These are phyloP conservation scores for Ceratocystis alfenasii DNA, from an alignment of 2,329 filamentous ascomycete species.

Conservation along the genomic window DNA sequence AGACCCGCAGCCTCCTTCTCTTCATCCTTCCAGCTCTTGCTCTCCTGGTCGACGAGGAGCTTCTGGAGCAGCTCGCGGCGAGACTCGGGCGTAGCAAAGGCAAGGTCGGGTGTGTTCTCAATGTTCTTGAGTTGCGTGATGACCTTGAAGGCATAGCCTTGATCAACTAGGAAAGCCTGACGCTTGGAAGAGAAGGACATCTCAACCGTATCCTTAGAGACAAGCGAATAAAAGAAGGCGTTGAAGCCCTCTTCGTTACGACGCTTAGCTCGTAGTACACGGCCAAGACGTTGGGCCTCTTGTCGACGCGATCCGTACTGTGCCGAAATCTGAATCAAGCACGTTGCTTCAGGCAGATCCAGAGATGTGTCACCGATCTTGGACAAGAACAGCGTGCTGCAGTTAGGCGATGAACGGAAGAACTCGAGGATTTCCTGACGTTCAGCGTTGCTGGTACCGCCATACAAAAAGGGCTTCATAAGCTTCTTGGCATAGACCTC, in stretches of 20 bases:
- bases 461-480: conserved; percentile 81
- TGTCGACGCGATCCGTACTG: conserved; percentile 95
- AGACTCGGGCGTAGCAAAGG: conserved; percentile 66
- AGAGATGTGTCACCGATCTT: conserved; percentile 99
- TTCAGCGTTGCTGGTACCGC: conserved; percentile 74
- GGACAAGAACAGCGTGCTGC: conserved; percentile 89
- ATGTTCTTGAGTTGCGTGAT: conserved; percentile 92
- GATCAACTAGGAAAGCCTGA: conserved; percentile 92
- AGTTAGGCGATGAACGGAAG: conserved; percentile 80
- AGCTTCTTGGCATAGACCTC: conserved; percentile 75
- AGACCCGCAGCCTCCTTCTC: conserved; percentile 19
- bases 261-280: conserved; percentile 87
- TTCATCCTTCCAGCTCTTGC: conserved; percentile 22
- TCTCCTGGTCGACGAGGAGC: conserved; percentile 75
- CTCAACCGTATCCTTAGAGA: conserved; percentile 93
- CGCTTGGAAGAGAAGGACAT: conserved; percentile 97
- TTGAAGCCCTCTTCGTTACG: conserved; percentile 98
- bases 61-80: conserved; percentile 78
- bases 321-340: conserved; percentile 91
- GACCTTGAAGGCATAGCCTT: conserved; percentile 97
- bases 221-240: conserved; percentile 95
- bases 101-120: conserved; percentile 67
- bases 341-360: conserved; percentile 90
- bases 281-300: conserved; percentile 84
- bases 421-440: conserved; percentile 81